Base-by-base conservation (phyloP, 2,329 filamentous ascomycete genomes). In the Calonectria pauciramosa region DNA sequence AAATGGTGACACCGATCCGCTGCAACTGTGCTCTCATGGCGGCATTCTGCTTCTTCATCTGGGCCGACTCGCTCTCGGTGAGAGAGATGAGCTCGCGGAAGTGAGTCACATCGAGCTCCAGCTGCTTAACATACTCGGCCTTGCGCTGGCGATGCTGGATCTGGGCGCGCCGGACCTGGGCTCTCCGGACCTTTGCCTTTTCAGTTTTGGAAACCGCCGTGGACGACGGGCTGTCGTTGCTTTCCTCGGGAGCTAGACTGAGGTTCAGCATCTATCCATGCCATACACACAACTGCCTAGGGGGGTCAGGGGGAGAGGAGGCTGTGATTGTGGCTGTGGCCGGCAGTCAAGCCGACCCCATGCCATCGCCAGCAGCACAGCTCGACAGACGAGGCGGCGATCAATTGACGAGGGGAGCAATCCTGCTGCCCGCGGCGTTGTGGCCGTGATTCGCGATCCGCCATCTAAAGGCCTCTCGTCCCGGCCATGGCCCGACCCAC, bases 61-160 rank as follows among this genome's bases (percentile, higher is more conserved):
- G 75, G 4, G 79, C 76, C 2, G 84, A 80, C 54, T 90, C 88
- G 18, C 81, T 79, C 78, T 89, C 85, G 0, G 85, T 82, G 20
- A 81, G 81, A 49, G 86, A 83, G 73, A 91, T 88, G 76, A 87
- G 81, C 66, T 88, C 86, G 16, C 89, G 86, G 70, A 90, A 85
- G 75, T 85, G 84, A 18, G 85, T 84, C 23, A 89, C 82, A 77
- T 91, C 89, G 74, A 87, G 83, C 83, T 91, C 90, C 36, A 91
- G 87, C 82, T 90, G 84, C 78, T 87, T 88, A 75, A 89, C 86
- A 79, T 91, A 90, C 80, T 90, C 88, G 66, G 88, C 89, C 79
- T 91, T 91, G 79, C 90, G 88, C 80, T 89, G 87, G 20, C 90
- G 89, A 77, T 91, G 90, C 80, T 90, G 87, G 47, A 88, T 86